These are phyloP conservation scores for Mucuna pruriens DNA, from an alignment of 306 rosid genomes.

Conservation along the genomic window DNA sequence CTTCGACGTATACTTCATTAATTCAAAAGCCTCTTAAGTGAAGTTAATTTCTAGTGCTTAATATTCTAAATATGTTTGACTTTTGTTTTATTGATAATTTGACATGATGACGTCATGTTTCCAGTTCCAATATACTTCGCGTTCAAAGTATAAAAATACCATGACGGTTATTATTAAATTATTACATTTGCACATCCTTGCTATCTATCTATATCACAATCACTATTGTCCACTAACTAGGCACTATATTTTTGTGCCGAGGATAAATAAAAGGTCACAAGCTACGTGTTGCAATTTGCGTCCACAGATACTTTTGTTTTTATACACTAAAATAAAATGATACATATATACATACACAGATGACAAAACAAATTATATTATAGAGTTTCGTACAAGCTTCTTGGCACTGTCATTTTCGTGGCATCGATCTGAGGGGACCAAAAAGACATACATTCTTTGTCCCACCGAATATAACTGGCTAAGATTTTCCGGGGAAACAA, in stretches of 20 bases:
- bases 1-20: neutral
- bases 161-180: slow-evolving; percentile 6
- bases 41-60: neutral
- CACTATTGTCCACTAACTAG: slow-evolving; percentile 20
- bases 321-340: neutral
- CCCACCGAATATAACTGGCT: slow-evolving; percentile 49
- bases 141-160: neutral
- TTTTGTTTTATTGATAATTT: neutral
- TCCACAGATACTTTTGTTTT: slow-evolving; percentile 20
- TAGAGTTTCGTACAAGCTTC: slow-evolving; percentile 27
- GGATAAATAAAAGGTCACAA: neutral
- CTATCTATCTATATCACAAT: slow-evolving; percentile 8
- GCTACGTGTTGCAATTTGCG: slow-evolving; percentile 12
- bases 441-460: slow-evolving; percentile 52
- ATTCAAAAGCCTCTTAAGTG: neutral
- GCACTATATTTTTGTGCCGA: slow-evolving; percentile 13
- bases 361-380: neutral
- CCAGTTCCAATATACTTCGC: neutral
- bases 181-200: neutral
- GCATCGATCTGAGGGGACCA: slow-evolving; percentile 52
- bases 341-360: slow-evolving; percentile 4
- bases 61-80: neutral
- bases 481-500: slow-evolving; percentile 29
- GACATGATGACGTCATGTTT: neutral
- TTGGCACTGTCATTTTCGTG: slow-evolving; percentile 53